These are phyloP conservation scores for Aspergillus ibericus DNA, from an alignment of 2,329 filamentous ascomycete species.

Conservation along the genomic window DNA sequence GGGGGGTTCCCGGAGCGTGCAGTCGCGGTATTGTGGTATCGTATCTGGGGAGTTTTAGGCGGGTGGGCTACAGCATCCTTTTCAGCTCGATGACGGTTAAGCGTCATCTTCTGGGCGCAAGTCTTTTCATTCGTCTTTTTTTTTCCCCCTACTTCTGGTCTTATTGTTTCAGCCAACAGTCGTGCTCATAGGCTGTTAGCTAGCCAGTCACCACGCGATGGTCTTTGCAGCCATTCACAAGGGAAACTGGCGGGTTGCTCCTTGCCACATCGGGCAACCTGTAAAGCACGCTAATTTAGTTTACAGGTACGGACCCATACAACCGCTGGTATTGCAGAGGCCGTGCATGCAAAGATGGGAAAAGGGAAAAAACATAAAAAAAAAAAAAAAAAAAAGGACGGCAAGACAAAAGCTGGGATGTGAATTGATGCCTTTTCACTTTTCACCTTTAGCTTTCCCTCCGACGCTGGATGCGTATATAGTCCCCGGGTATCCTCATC, in stretches of 20 bases:
- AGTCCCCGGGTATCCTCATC: neutral
- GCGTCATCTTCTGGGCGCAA: too few species aligned
- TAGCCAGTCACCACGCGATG: neutral
- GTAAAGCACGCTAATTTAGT: neutral
- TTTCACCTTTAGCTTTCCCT: neutral
- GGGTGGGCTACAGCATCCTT: neutral
- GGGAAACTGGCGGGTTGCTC: neutral
- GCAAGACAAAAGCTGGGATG: neutral
- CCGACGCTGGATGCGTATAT: slow-evolving; percentile 1
- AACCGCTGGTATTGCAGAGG: neutral
- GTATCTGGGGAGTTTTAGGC: neutral
- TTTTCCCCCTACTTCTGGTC: too few species aligned
- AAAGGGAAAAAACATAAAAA: slow-evolving; percentile 1
- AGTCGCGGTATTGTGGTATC: neutral
- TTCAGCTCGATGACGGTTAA: too few species aligned
- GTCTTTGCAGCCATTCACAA: neutral
- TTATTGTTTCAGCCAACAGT: too few species aligned
- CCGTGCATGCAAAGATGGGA: too few species aligned
- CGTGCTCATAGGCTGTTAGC: too few species aligned
- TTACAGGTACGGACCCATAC: neutral
- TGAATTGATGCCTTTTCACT: neutral
- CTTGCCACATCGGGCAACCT: neutral
- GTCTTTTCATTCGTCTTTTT: too few species aligned
- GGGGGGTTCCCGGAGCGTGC: neutral
- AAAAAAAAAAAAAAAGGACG: neutral